Base-by-base conservation (phyloP, 2,329 filamentous ascomycete genomes). In the Verticillium tricorpus region DNA sequence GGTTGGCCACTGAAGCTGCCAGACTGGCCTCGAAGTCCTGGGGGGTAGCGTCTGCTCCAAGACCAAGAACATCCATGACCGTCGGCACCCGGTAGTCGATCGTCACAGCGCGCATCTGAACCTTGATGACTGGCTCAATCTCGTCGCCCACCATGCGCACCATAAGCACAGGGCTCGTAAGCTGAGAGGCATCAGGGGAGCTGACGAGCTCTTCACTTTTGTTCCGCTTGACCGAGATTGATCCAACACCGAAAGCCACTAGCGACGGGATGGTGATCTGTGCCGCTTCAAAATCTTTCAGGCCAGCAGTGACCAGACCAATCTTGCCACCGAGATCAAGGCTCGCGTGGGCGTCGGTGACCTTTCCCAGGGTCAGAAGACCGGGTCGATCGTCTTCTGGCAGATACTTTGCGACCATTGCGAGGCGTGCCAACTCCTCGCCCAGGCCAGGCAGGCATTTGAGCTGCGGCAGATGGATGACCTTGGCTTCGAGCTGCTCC, bases 301-400 rank as follows among this genome's bases (percentile, higher is more conserved):
- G 69, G n/a, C 80, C 78, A 1, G 86, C 76, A 54, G 84, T 81
- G 59, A 89, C 78, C 35, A 76, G 78, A 0, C 95, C 95, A 61
- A 97, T 80, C 39, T 84, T 82, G 2, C 87, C 84, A 54, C 88
- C 89, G 57, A 94, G 73, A 54, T 90, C 84, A 11, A 91, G 75
- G 31, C 81, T 79, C 9, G 85, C 75, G 32, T 89, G 82, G 7
- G 92, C 68, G 19, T 87, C 85, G 59, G 87, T 85, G 60, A 97
- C 74, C 34, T 86, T 80, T 0, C 84, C 81, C 40, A 99, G 79
- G 0, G 89, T 93, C 40, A 99, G 80, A 22, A 98, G 80, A 0
- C 95, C 95, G 2, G 95, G 95, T 1, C 93, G 86, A 69, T 99
- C 94, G 74, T 99, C 95, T 68, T 99, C 94, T 0, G 95, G 94